phyloP scores from a whole-genome alignment of 495 filamentous ascomycete species.

The Amorphotheca resinae region DNA sequence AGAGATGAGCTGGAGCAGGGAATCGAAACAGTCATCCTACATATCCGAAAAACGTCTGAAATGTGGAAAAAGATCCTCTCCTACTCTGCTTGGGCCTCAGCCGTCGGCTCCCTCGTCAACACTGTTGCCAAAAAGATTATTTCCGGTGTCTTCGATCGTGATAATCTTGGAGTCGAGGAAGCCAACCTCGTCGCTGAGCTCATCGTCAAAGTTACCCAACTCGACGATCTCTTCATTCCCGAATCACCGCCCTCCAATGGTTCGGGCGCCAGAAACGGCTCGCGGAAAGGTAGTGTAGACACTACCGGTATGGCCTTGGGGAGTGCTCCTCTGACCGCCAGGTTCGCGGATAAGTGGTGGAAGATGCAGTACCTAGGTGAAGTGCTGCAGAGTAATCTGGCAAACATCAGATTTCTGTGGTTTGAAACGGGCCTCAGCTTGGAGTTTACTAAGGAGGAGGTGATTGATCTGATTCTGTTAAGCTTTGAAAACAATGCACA shows the following conservation, averaged over 20 bases:
- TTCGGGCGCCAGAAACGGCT: background rate
- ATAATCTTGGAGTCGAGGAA: slow-evolving; percentile 78
- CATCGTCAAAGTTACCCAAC: slow-evolving; percentile 53
- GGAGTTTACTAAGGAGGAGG: slow-evolving; percentile 72
- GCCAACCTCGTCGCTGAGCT: slow-evolving; percentile 64
- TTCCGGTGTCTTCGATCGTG: slow-evolving; percentile 72
- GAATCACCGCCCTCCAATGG: slow-evolving; percentile 21
- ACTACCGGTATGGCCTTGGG: slow-evolving; percentile 21
- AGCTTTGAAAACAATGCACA: slow-evolving; percentile 83
- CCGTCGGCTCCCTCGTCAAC: slow-evolving; percentile 71
- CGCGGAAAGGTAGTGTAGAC: slow-evolving; percentile 18
- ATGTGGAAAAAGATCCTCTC: slow-evolving; percentile 75
- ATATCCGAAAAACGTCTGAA: slow-evolving; percentile 53
- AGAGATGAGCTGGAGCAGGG: slow-evolving; percentile 47
- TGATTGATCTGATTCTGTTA: slow-evolving; percentile 75
- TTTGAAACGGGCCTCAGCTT: slow-evolving; percentile 70
- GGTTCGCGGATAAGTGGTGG: slow-evolving; percentile 77
- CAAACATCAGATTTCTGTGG: slow-evolving; percentile 83
- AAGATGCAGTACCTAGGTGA: slow-evolving; percentile 81
- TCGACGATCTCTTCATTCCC: slow-evolving; percentile 68
- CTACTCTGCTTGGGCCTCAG: slow-evolving; percentile 70
- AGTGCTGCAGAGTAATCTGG: slow-evolving; percentile 79
- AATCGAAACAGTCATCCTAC: slow-evolving; percentile 52
- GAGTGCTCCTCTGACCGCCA: slow-evolving; percentile 45
- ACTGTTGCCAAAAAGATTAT: slow-evolving; percentile 71